Percentiles rank a stretch among this genome's conserved stretches.
These are phyloP conservation scores for Entomortierella parvispora DNA, from an alignment of 192 early-diverging fungal species.

Conservation along the genomic window DNA sequence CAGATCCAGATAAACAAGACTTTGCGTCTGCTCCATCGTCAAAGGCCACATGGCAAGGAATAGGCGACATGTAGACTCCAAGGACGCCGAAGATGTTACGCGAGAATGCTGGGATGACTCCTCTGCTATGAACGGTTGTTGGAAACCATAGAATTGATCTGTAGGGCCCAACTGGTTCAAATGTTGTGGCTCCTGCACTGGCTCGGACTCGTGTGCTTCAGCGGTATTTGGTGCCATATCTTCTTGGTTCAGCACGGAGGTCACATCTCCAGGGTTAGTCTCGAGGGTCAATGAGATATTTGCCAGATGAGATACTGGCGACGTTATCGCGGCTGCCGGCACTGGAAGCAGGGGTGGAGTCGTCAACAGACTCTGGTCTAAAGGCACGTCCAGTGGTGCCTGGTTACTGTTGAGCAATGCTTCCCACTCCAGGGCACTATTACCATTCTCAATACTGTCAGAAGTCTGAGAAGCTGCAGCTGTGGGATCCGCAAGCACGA, in stretches of 20 bases:
- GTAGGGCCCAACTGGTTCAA: neutral
- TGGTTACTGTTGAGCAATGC: too few relatives aligned
- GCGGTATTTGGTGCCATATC: too few relatives aligned
- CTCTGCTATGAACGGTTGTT: slow-evolving; percentile 14
- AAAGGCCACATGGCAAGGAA: slow-evolving; percentile 35
- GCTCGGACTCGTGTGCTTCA: too few relatives aligned
- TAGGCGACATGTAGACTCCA: slow-evolving; percentile 7
- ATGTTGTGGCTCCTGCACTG: too few relatives aligned
- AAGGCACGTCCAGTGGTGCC: neutral
- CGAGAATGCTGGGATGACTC: slow-evolving; percentile 12
- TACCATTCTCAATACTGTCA: too few relatives aligned
- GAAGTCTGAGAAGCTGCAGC: too few relatives aligned
- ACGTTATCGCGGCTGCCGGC: slow-evolving; percentile 13
- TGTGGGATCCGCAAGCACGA: too few relatives aligned
- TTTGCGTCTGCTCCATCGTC: slow-evolving; percentile 39
- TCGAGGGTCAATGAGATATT: too few relatives aligned
- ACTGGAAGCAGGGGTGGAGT: slow-evolving; percentile 29
- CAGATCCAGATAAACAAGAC: slow-evolving; percentile 40
- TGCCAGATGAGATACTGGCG: too few relatives aligned
- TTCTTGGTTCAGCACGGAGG: too few relatives aligned
- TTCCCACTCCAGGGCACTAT: too few relatives aligned
- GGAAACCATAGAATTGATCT: neutral
- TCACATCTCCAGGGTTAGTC: too few relatives aligned
- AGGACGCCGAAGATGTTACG: slow-evolving; percentile 9
- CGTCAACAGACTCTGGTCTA: slow-evolving; percentile 25